phyloP scores from a whole-genome alignment of 805 yeast species.

The Suhomyces emberorum region DNA sequence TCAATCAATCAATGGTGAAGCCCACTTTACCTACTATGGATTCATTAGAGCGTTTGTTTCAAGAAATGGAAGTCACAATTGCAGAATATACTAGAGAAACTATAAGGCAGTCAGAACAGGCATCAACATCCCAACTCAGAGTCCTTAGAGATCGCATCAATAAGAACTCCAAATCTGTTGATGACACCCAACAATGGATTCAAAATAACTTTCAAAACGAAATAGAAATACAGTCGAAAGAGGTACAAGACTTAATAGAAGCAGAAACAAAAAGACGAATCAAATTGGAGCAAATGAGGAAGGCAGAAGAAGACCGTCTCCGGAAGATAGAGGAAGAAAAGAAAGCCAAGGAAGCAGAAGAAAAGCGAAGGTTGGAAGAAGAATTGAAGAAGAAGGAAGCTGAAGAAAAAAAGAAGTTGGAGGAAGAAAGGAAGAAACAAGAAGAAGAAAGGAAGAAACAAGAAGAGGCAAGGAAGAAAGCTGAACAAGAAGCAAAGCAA shows the following conservation, averaged over 20 bases:
- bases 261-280: constrained; percentile 3
- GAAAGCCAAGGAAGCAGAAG: constrained; percentile 11
- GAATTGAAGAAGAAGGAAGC: constrained; percentile 17
- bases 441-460: constrained; percentile 5
- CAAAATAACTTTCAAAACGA: constrained; percentile 17
- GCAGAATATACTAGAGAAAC: neutral
- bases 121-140: neutral
- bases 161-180: constrained; percentile 17
- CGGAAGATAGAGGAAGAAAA: constrained; percentile 9
- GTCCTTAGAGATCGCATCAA: constrained; percentile 2
- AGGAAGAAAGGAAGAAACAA: constrained; percentile 7
- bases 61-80: neutral
- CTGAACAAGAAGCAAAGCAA: constrained; percentile 6
- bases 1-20: too few relatives aligned
- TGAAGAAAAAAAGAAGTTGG: constrained; percentile 12
- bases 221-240: constrained; percentile 8
- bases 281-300: constrained; percentile 8
- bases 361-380: constrained; percentile 15
- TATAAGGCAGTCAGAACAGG: neutral
- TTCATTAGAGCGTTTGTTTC: neutral
- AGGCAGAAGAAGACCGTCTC: constrained; percentile 7
- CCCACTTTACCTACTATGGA: too few relatives aligned
- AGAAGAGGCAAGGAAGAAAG: constrained; percentile 8
- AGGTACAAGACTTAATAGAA: constrained; percentile 1
- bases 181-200: constrained; percentile 20